Evolutionary conservation across 2,329 filamentous ascomycete genomes (phyloP), one percentile per base, ranked within the genome.

Genomic region (Penicillium sp.): DNA sequence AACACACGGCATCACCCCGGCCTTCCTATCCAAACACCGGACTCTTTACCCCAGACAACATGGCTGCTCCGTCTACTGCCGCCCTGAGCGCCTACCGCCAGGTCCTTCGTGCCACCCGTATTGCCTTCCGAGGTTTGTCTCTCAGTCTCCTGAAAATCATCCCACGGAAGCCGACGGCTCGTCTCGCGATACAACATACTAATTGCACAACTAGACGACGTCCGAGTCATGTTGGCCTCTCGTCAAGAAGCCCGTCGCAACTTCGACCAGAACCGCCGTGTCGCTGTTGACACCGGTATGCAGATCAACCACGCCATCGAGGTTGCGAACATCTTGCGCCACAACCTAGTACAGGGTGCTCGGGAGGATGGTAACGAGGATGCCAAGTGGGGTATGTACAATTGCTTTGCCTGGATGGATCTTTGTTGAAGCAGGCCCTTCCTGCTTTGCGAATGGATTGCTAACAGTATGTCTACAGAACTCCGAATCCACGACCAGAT

Each of bases 401-500:
- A 37, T 49, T 49, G 43, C 49, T 33, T 9, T 22, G 19, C 1
- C 31, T 47, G 35, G 60, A 58, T 44, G 10, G 10, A 16, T 19
- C n/a, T n/a, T 2, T 22, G 4, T n/a, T 35, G 37, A 7, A n/a
- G 2, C 2, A 16, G 9, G 2, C 39, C n/a, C 2, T n/a, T 33
- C 26, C 22, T 10, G 26, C 24, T 16, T 22, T 22, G 19, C 4
- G 11, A 39, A n/a, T 42, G 39, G 22, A 31, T 46, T 29, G n/a
- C 45, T 63, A 43, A 68, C 33, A 37, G 24, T 6, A 22, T 61
- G 44, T 52, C 24, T 66, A 63, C 65, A 97, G 92, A 89, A 71
- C 78, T 98, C 56, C 84, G 88, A 51, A 97, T 99, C 76, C 95
- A 98, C 74, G 84, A 96, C 59, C 80, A 96, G 63, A 99, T 89